Evolutionary conservation across 805 yeast species (phyloP).

Genomic region (Sugiyamaella mastotermitis): DNA sequence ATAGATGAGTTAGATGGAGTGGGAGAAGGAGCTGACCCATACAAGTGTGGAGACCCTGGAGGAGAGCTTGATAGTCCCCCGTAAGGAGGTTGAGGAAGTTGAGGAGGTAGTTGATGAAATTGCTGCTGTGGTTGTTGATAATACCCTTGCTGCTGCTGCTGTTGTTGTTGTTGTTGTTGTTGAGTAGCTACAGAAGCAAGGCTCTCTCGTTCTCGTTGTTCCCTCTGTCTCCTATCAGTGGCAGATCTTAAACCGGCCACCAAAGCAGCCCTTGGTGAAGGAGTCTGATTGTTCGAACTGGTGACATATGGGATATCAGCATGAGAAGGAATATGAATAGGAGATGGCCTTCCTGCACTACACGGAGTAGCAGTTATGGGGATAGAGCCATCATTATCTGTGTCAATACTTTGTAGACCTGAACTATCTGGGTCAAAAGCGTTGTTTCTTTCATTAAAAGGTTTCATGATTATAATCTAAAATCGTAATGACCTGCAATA

Average conservation of each 20-base stretch:
- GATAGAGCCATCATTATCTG: too few relatives aligned
- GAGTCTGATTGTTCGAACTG: constrained; percentile 4
- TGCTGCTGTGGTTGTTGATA: constrained; percentile 15
- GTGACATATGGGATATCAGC: background rate
- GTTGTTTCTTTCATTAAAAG: too few relatives aligned
- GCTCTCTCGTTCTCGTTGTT: constrained; percentile 10
- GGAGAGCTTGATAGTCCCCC: too few relatives aligned
- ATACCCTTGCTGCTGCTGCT: constrained; percentile 7
- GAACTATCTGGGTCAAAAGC: too few relatives aligned
- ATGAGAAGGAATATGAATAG: constrained; percentile 2
- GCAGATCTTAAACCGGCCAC: constrained; percentile 25
- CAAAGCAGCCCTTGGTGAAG: constrained; percentile 24
- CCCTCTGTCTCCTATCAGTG: constrained; percentile 23
- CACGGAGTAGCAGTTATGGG: too few relatives aligned
- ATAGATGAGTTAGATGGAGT: constrained; percentile 1
- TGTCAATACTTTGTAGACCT: too few relatives aligned
- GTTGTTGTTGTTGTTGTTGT: background rate
- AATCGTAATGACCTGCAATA: too few relatives aligned
- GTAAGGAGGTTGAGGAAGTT: constrained; percentile 1
- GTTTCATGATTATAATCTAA: too few relatives aligned
- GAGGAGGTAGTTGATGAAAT: constrained; percentile 7
- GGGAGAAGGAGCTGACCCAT: background rate
- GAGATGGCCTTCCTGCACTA: constrained; percentile 1
- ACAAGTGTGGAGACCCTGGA: constrained; percentile 7
- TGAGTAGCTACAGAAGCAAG: constrained; percentile 5